These are phyloP conservation scores for Spathaspora boniae DNA, from an alignment of 805 yeast species.

Conservation along the genomic window DNA sequence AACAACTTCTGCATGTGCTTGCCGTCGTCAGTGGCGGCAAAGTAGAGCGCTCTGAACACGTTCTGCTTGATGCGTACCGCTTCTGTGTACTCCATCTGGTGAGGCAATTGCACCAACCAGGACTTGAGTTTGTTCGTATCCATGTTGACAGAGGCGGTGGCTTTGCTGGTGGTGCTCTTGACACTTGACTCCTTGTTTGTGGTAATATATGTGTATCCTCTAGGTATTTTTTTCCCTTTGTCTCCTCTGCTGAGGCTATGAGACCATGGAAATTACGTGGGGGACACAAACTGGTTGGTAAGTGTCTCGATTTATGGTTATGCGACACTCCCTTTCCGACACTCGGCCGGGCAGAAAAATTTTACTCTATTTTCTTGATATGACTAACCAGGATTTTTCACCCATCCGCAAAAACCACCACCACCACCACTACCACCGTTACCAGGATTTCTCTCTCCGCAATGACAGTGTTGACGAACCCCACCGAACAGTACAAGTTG, in stretches of 20 bases:
- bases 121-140: conserved; percentile 19
- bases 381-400: neutral
- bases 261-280: no score
- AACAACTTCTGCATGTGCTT: conserved; percentile 28
- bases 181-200: no score
- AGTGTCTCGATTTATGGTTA: neutral
- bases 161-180: neutral
- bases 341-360: neutral
- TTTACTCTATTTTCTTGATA: neutral
- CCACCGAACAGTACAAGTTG: conserved; percentile 64
- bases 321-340: conserved; percentile 2
- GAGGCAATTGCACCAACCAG: conserved; percentile 27
- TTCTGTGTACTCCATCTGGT: conserved; percentile 12
- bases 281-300: neutral
- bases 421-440: conserved; percentile 1
- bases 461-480: conserved; percentile 36
- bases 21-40: conserved; percentile 37
- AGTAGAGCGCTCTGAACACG: conserved; percentile 28
- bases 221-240: no score
- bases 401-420: no score
- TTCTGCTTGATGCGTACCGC: conserved; percentile 15
- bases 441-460: conserved; percentile 2
- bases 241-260: no score
- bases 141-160: conserved; percentile 11
- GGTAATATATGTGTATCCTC: no score